A percentile compares a stretch with the other conserved stretches of the same genome.
Conservation (phyloP, 352 stramenopile species). For the Phytophthora cactorum region DNA sequence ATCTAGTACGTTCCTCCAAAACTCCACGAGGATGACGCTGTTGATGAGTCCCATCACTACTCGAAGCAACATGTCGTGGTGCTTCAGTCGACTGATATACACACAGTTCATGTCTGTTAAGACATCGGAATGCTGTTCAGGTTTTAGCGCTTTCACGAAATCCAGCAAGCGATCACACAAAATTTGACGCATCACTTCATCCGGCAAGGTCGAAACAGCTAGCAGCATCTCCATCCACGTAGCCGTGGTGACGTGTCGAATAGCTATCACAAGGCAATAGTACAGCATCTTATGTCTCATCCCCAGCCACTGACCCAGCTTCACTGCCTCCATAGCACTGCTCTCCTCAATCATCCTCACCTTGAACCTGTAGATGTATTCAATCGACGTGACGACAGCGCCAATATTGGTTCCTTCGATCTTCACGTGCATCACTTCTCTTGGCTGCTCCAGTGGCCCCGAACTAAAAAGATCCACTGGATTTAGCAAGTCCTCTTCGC, state of each 20-base stretch:
- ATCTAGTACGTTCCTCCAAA: slow-evolving; percentile 60
- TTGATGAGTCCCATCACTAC: slow-evolving; percentile 56
- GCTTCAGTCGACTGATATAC: slow-evolving; percentile 25
- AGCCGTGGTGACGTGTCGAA: slow-evolving; percentile 31
- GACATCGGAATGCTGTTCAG: slow-evolving; percentile 27
- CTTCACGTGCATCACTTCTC: slow-evolving; percentile 48
- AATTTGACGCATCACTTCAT: slow-evolving; percentile 22
- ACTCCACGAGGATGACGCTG: slow-evolving; percentile 40
- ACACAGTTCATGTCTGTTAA: slow-evolving; percentile 20
- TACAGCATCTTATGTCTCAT: slow-evolving; percentile 45
- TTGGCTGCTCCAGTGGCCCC: neutral
- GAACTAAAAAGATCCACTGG: too few species aligned
- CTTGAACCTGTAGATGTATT: slow-evolving; percentile 64
- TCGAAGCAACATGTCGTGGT: slow-evolving; percentile 38
- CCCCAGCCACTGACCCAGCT: slow-evolving; percentile 53
- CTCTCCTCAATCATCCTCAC: slow-evolving; percentile 38
- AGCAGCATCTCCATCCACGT: slow-evolving; percentile 64
- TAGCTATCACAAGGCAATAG: slow-evolving; percentile 47
- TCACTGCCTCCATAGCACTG: slow-evolving; percentile 44
- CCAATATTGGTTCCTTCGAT: slow-evolving; percentile 43
- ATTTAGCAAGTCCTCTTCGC: slow-evolving; percentile 10
- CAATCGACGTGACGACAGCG: slow-evolving; percentile 53
- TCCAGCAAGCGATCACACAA: slow-evolving; percentile 36
- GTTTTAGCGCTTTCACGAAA: slow-evolving; percentile 30
- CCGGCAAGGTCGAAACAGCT: slow-evolving; percentile 25